A percentile compares a stretch with the other conserved stretches of the same genome.
Evolutionary conservation across 345 rosid genomes (phyloP).

Genomic region (Microcos paniculata): DNA sequence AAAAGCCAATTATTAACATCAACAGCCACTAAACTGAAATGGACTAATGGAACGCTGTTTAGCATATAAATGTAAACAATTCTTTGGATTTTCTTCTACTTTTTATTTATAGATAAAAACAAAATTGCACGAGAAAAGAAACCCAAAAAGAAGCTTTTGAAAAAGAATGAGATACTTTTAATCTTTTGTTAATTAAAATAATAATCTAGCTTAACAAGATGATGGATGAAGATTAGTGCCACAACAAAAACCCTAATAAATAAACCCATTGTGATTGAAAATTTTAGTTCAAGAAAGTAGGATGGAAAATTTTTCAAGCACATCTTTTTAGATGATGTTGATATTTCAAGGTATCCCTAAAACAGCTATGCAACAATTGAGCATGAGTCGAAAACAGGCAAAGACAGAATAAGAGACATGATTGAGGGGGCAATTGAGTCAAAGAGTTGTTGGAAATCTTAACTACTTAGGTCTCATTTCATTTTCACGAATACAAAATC

Average conservation of each 20-base stretch:
- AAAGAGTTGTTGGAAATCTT: background rate
- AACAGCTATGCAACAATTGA: background rate
- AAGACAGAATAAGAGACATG: background rate
- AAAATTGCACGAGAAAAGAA: background rate
- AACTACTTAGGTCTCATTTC: background rate
- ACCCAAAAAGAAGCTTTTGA: background rate
- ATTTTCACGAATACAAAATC: background rate
- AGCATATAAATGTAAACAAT: background rate
- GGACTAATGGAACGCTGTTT: background rate
- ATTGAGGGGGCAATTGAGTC: background rate
- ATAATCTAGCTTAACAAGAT: background rate
- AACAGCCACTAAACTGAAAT: background rate
- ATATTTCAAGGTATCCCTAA: background rate
- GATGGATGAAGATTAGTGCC: background rate
- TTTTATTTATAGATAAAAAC: background rate
- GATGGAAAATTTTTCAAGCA: background rate
- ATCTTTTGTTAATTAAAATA: background rate
- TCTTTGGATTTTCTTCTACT: background rate
- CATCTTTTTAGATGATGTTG: slow-evolving; percentile 10
- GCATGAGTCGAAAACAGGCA: background rate
- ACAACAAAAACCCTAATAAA: background rate
- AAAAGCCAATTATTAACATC: background rate
- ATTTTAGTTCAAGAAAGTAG: background rate
- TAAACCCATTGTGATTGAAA: background rate
- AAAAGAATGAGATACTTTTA: background rate